Evolutionary conservation across 2,329 filamentous ascomycete genomes (phyloP), one percentile per base, ranked within the genome.

Genomic region (Colletotrichum musicola): DNA sequence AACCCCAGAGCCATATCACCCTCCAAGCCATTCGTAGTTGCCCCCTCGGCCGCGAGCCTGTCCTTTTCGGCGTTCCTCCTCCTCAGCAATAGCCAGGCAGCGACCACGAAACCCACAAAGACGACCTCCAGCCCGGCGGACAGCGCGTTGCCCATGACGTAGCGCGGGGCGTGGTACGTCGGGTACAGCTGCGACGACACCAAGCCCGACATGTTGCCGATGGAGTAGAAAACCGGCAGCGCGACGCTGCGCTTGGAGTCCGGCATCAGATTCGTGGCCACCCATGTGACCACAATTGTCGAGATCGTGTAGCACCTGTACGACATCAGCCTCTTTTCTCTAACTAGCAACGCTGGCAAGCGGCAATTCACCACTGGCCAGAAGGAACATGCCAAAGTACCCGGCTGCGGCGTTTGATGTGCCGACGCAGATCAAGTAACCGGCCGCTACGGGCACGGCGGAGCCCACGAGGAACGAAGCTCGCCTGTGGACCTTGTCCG

Each of bases 181-280:
- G 78, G 77, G 64, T 80, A 80, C n/a, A 80, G 64, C 69, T 80
- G 77, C 6, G 73, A 74, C 1, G 77, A 72, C 4, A 76, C 74
- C 2, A 79, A 44, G 13, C 73, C 73, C 1, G 77, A 77, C 14
- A 74, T 71, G 42, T 78, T 77, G 4, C 72, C 77, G 35, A 79
- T 69, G 4, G 73, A 77, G 47, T 74, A 74, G 25, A 73, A 66
- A 42, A 79, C 70, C 0, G 78, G 76, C 54, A 77, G 71, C 27
- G 74, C 77, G 16, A 79, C 71, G 9, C 72, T 71, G n/a, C 77
- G 77, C 62, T 79, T 79, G 49, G 62, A 72, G 56, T 80, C 78
- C 3, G 78, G 78, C 14, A 73, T 68, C 7, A 78, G 63, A 60
- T 79, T 80, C 53, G 74, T 79, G 3, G 77, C 66, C 44, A 79